Evolutionary conservation across 805 yeast species (phyloP).

Genomic region (Ogataea chonburiensis): DNA sequence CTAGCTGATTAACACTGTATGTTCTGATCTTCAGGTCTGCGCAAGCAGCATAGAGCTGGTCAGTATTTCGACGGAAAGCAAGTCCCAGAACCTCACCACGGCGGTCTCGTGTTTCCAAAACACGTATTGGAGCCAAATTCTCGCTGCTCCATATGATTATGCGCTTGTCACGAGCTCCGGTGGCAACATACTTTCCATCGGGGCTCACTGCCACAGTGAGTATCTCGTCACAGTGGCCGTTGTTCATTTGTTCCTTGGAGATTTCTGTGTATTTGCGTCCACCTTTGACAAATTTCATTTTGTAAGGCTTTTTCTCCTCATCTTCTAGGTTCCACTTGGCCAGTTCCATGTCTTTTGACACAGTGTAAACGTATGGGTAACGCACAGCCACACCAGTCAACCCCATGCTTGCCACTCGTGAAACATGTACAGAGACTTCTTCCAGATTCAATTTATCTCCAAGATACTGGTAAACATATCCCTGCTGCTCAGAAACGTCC

Average conservation of each 20-base stretch:
- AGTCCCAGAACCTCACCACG: constrained; percentile 71
- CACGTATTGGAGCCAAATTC: constrained; percentile 70
- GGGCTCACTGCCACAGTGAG: constrained; percentile 78
- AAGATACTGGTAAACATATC: constrained; percentile 70
- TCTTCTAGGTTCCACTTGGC: constrained; percentile 75
- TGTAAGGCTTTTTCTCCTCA: constrained; percentile 56
- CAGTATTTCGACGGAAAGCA: constrained; percentile 75
- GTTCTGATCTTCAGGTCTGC: constrained; percentile 90
- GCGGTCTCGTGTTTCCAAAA: constrained; percentile 69
- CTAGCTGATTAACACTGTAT: constrained; percentile 77
- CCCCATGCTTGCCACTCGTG: constrained; percentile 61
- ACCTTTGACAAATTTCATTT: constrained; percentile 64
- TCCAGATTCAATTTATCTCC: constrained; percentile 49
- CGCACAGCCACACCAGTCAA: constrained; percentile 55
- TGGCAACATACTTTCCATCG: constrained; percentile 84
- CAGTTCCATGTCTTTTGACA: constrained; percentile 76
- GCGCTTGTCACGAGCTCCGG: constrained; percentile 85
- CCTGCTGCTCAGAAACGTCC: constrained; percentile 89
- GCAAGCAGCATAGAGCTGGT: constrained; percentile 88
- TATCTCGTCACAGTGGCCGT: constrained; percentile 78
- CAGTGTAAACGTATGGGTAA: constrained; percentile 69
- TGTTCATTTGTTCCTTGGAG: constrained; percentile 49
- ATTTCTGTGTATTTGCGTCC: constrained; percentile 48
- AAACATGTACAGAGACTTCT: constrained; percentile 42
- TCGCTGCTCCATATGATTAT: constrained; percentile 86